Percentiles rank a stretch among this genome's conserved stretches.
Evolutionary conservation across 2,329 filamentous ascomycete species (phyloP).

Genomic region (Fusarium floridanum): DNA sequence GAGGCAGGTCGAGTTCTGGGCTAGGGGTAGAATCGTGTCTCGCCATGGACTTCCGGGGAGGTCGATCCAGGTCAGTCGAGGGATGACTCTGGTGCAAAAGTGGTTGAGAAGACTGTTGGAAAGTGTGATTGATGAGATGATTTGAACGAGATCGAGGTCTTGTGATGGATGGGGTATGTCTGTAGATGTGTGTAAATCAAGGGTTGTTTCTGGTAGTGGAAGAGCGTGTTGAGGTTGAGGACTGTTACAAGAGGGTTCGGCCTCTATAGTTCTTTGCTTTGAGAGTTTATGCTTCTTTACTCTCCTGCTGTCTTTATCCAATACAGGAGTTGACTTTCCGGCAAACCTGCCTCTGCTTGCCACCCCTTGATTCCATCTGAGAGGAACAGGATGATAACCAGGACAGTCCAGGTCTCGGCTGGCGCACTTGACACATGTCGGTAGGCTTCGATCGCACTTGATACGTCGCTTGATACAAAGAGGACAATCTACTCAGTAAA

Average conservation of each 20-base stretch:
- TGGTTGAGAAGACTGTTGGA: conserved; percentile 32
- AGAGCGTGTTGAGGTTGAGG: not conserved
- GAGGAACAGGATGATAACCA: conserved; percentile 31
- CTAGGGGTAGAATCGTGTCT: conserved; percentile 17
- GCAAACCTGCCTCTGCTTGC: conserved; percentile 37
- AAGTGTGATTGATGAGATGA: conserved; percentile 6
- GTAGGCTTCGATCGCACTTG: conserved; percentile 38
- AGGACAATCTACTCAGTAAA: conserved; percentile 26
- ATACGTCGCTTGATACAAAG: conserved; percentile 36
- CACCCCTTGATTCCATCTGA: conserved; percentile 41
- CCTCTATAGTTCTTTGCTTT: not conserved
- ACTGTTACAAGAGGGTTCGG: not conserved
- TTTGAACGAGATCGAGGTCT: not conserved
- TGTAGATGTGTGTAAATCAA: not conserved
- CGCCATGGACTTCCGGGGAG: conserved; percentile 36
- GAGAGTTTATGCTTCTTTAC: not conserved
- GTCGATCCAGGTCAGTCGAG: conserved; percentile 40
- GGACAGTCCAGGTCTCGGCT: conserved; percentile 32
- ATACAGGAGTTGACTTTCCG: conserved; percentile 22
- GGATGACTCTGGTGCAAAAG: conserved; percentile 33
- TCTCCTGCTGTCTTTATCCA: not conserved
- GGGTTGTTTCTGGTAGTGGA: not conserved
- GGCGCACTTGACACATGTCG: conserved; percentile 34
- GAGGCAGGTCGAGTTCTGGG: conserved; percentile 30
- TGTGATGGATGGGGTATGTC: not conserved